Percentiles rank a stretch among this genome's conserved stretches.
These are phyloP conservation scores for Bipolaris gigantea DNA, from an alignment of 2,329 filamentous ascomycete genomes.

Conservation along the genomic window DNA sequence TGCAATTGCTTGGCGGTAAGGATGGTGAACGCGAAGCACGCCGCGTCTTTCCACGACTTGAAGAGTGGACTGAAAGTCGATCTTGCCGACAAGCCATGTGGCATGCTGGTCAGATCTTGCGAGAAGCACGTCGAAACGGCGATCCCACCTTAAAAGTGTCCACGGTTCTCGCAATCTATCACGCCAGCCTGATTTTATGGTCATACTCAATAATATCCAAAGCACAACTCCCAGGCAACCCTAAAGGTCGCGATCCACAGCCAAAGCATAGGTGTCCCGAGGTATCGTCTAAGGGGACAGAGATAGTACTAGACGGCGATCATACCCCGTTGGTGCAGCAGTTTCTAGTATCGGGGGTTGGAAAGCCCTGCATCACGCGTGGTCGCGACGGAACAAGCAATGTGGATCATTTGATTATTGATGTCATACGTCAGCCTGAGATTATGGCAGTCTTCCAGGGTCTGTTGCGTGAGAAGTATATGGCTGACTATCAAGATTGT, in stretches of 20 bases:
- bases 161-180: neutral
- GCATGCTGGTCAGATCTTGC: neutral
- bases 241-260: neutral
- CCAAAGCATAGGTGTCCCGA: neutral
- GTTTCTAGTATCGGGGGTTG: neutral
- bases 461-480: neutral
- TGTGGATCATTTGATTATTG: neutral
- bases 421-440: neutral
- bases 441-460: neutral
- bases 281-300: neutral
- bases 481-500: neutral
- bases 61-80: neutral
- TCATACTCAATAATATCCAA: neutral
- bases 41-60: neutral
- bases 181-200: neutral
- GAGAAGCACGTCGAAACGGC: neutral
- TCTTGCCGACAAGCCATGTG: neutral
- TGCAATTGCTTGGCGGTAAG: neutral
- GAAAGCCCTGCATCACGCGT: neutral
- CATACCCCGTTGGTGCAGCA: neutral
- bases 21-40: neutral
- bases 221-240: neutral
- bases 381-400: neutral
- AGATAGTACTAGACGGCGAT: neutral
- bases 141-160: neutral